These are phyloP conservation scores for Elongisporangium prolatum DNA, from an alignment of 352 stramenopile genomes.

Conservation along the genomic window DNA sequence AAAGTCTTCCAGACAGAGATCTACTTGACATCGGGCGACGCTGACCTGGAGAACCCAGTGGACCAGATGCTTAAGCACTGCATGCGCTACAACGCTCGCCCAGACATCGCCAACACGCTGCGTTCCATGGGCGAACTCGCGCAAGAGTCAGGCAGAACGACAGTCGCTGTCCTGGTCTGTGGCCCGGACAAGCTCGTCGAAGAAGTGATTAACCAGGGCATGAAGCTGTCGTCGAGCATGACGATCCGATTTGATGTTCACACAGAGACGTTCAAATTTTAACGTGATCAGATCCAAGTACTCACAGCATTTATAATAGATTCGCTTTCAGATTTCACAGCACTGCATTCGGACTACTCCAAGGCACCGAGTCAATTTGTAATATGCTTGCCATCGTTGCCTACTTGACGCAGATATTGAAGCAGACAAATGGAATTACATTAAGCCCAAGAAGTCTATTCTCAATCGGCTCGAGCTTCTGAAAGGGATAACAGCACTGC, in stretches of 20 bases:
- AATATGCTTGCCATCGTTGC: too few species aligned
- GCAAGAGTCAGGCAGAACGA: constrained; percentile 13
- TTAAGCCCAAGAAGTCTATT: too few species aligned
- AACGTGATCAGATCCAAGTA: too few species aligned
- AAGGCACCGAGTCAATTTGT: too few species aligned
- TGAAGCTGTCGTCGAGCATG: constrained; percentile 17
- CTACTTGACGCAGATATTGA: too few species aligned
- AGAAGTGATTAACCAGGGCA: constrained; percentile 20
- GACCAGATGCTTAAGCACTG: constrained; percentile 14
- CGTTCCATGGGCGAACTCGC: constrained; percentile 24
- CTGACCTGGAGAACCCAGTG: constrained; percentile 20
- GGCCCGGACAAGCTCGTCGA: constrained; percentile 26
- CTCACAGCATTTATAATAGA: too few species aligned
- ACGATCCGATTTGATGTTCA: constrained; percentile 41
- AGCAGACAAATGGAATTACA: too few species aligned
- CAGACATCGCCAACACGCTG: constrained; percentile 18
- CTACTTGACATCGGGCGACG: constrained; percentile 24
- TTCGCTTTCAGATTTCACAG: too few species aligned
- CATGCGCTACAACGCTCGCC: constrained; percentile 21
- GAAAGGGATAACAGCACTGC: too few species aligned
- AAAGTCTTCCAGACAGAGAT: constrained; percentile 28
- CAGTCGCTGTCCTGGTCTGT: constrained; percentile 38
- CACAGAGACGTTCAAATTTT: constrained; percentile 30
- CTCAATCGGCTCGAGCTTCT: too few species aligned
- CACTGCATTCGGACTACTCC: too few species aligned